Percentiles rank a stretch among this genome's conserved stretches.
These are phyloP conservation scores for Cyclotella kingstonii DNA, from an alignment of 108 stramenopile species.

Conservation along the genomic window DNA sequence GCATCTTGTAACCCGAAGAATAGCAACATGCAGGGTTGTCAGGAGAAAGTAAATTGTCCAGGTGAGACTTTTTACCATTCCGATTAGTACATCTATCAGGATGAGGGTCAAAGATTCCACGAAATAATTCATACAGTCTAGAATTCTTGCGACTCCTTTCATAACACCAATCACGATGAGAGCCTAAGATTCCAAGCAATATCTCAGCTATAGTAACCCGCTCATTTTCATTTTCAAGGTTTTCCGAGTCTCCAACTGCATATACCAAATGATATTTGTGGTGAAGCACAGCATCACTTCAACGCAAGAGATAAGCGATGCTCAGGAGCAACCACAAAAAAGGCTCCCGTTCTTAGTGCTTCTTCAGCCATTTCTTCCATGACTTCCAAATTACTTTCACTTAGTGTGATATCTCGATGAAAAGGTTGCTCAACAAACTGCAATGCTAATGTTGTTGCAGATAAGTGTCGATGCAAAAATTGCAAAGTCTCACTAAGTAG, in stretches of 20 bases:
- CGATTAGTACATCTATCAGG: too few relatives aligned
- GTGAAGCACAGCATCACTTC: slow-evolving; percentile 58
- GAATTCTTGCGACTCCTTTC: too few relatives aligned
- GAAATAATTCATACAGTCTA: too few relatives aligned
- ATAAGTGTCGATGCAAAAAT: slow-evolving; percentile 38
- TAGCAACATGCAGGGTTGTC: too few relatives aligned
- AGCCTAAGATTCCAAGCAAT: slow-evolving; percentile 11
- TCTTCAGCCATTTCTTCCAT: slow-evolving; percentile 32
- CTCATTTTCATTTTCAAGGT: slow-evolving; percentile 29
- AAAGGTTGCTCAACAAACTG: slow-evolving; percentile 49
- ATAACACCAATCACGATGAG: slow-evolving; percentile 1
- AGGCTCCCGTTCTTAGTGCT: slow-evolving; percentile 36
- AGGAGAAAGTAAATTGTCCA: too few relatives aligned
- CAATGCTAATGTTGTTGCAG: slow-evolving; percentile 29
- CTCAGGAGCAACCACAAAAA: slow-evolving; percentile 52
- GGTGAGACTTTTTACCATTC: too few relatives aligned
- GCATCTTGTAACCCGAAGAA: too few relatives aligned
- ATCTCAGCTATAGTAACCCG: slow-evolving; percentile 33
- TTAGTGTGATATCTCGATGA: slow-evolving; percentile 43
- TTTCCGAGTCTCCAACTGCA: slow-evolving; percentile 30
- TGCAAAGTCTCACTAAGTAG: slow-evolving; percentile 40
- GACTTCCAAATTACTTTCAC: background rate
- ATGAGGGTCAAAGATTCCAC: too few relatives aligned
- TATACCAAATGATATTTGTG: slow-evolving; percentile 53
- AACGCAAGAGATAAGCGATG: slow-evolving; percentile 55